A percentile compares a stretch with the other conserved stretches of the same genome.
phyloP scores from a whole-genome alignment of 129 eudicot species.

The Smallanthus sonchifolius region DNA sequence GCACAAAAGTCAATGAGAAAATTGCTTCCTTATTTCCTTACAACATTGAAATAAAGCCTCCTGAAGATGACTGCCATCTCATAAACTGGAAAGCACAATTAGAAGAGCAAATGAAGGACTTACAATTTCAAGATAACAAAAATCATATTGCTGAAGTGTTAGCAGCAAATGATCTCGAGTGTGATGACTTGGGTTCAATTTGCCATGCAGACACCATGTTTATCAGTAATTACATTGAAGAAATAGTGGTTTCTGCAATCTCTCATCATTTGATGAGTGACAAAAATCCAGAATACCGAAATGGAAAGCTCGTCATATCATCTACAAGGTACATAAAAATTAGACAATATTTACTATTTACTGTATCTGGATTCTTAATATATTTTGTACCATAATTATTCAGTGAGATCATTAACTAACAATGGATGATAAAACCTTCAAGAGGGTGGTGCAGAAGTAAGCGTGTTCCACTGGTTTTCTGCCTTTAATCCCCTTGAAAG shows the following conservation, averaged over 20 bases:
- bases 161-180: slow-evolving; percentile 86
- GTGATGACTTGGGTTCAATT: slow-evolving; percentile 82
- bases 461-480: no score
- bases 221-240: slow-evolving; percentile 70
- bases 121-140: slow-evolving; percentile 77
- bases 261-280: slow-evolving; percentile 76
- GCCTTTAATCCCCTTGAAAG: no score
- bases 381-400: neutral
- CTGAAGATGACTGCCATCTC: slow-evolving; percentile 78
- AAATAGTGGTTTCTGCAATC: slow-evolving; percentile 88
- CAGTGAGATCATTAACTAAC: neutral
- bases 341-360: neutral
- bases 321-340: slow-evolving; percentile 52
- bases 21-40: slow-evolving; percentile 64
- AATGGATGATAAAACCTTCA: neutral
- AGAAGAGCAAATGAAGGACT: slow-evolving; percentile 75
- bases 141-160: slow-evolving; percentile 90
- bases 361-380: neutral
- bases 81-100: slow-evolving; percentile 72
- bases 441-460: no score
- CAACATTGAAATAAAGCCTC: slow-evolving; percentile 75
- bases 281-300: slow-evolving; percentile 76
- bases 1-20: slow-evolving; percentile 46
- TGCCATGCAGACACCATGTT: slow-evolving; percentile 76
- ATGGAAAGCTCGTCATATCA: slow-evolving; percentile 89